Base-by-base conservation (phyloP, 345 rosid genomes). In the Physaria fendleri region DNA sequence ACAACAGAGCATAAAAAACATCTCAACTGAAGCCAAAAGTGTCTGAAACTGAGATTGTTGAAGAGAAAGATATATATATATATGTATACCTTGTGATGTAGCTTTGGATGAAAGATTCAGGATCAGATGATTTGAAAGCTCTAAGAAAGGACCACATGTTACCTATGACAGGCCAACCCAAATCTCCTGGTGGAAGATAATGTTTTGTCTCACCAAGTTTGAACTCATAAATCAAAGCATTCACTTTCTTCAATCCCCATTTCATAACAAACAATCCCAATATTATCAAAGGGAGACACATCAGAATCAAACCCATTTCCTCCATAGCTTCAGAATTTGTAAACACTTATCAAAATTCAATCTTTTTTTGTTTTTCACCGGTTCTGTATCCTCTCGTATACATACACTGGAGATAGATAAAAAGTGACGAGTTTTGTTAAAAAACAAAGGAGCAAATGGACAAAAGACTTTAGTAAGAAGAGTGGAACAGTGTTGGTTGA, bases 161-260 rank as follows among this genome's bases (percentile, higher is more conserved):
- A 53, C 95, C 97, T 5, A 87, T 72, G 76, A 85, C 57, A 54
- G 97, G 97, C 94, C 88, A 87, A 0, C 95, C 97, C 42, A 87
- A 38, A 66, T 90, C 93, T 12, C 97, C 93, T 1, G 97, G 95
- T 6, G 95, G 97, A 3, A 87, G 81, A 32, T 52, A 41, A 16
- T 70, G 58, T 62, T 35, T 71, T 27, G 47, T 72, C 62, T 78
- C 83, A 0, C 87, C 90, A 62, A 88, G 76, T 30, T 52, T 57
- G 5, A 72, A 49, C 68, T 87, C 94, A 49, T 87, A 78, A 2
- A 83, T 37, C 89, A 81, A 87, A 34, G 65, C 53, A 56, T 90
- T 85, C 6, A 58, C 73, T 48, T 68, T 72, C 74, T 72, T 61
- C 38, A 83, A 56, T 8, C 73, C 13, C 86, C 89, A 82, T 61